phyloP scores from a whole-genome alignment of 192 early-diverging fungal species.

The Ambispora gerdemannii region DNA sequence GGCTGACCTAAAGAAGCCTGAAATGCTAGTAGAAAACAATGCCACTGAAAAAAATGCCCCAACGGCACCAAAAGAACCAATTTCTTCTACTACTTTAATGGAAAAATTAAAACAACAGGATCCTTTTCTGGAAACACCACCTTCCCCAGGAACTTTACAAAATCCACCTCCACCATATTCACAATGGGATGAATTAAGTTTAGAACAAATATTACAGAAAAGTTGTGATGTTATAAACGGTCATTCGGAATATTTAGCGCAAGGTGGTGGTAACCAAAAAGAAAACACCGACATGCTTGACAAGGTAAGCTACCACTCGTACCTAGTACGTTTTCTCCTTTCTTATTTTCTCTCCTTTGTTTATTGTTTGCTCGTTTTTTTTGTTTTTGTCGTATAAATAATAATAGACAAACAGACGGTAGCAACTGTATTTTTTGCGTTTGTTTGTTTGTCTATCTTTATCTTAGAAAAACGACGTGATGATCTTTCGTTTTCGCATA shows the following conservation, averaged over 20 bases:
- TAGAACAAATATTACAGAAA: constrained; percentile 29
- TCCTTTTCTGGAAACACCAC: constrained; percentile 5
- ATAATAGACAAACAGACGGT: too few species aligned
- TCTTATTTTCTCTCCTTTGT: not conserved
- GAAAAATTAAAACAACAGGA: constrained; percentile 19
- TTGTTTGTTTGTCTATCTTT: too few species aligned
- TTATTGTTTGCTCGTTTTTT: not conserved
- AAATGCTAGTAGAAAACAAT: not conserved
- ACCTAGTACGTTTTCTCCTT: constrained; percentile 11
- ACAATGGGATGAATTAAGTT: constrained; percentile 19
- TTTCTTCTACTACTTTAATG: not conserved
- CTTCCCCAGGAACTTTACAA: not conserved
- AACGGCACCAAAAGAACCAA: not conserved
- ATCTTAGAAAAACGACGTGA: too few species aligned
- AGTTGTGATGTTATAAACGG: constrained; percentile 17
- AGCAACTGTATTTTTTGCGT: too few species aligned
- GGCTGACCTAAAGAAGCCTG: not conserved
- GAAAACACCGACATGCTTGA: constrained; percentile 19
- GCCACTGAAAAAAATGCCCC: not conserved
- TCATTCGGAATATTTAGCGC: constrained; percentile 16
- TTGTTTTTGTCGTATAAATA: too few species aligned
- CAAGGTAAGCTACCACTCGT: constrained; percentile 15
- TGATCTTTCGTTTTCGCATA: too few species aligned
- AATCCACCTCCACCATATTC: constrained; percentile 22
- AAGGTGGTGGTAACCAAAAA: constrained; percentile 8